Evolutionary conservation across 1,284 basidiomycete species (phyloP).

Genomic region (Cryptococcus sp.): DNA sequence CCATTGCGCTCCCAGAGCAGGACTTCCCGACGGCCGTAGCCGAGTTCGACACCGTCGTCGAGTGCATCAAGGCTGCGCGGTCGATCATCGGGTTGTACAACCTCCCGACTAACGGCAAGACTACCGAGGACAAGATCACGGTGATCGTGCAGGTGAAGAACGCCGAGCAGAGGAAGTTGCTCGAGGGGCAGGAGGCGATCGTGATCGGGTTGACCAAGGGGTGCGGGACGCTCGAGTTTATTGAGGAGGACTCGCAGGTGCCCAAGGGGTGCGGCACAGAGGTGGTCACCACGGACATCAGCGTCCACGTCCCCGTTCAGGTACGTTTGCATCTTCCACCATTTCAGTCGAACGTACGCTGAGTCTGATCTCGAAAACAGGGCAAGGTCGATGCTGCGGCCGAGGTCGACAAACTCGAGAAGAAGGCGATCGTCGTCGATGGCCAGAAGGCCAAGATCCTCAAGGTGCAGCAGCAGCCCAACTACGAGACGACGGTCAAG

Average conservation of each 20-base stretch:
- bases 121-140: slow-evolving; percentile 50
- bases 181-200: slow-evolving; percentile 69
- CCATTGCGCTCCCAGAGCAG: slow-evolving; percentile 58
- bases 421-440: slow-evolving; percentile 71
- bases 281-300: slow-evolving; percentile 70
- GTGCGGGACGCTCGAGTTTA: slow-evolving; percentile 67
- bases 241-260: slow-evolving; percentile 59
- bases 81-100: slow-evolving; percentile 89
- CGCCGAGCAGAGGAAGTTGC: slow-evolving; percentile 61
- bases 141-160: slow-evolving; percentile 76
- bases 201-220: slow-evolving; percentile 85
- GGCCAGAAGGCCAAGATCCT: slow-evolving; percentile 70
- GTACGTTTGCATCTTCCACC: slow-evolving; percentile 52
- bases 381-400: slow-evolving; percentile 78
- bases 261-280: slow-evolving; percentile 85
- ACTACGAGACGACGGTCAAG: slow-evolving; percentile 76
- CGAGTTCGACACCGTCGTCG: slow-evolving; percentile 83
- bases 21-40: slow-evolving; percentile 72
- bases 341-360: background rate
- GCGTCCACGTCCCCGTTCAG: slow-evolving; percentile 77
- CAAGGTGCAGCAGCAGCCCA: slow-evolving; percentile 68
- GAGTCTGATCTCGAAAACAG: slow-evolving; percentile 50
- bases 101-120: slow-evolving; percentile 69
- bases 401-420: slow-evolving; percentile 81
- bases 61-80: slow-evolving; percentile 71